Percentiles rank a stretch among this genome's conserved stretches.
phyloP scores from a whole-genome alignment of 495 filamentous ascomycete genomes.

The Evernia prunastri region DNA sequence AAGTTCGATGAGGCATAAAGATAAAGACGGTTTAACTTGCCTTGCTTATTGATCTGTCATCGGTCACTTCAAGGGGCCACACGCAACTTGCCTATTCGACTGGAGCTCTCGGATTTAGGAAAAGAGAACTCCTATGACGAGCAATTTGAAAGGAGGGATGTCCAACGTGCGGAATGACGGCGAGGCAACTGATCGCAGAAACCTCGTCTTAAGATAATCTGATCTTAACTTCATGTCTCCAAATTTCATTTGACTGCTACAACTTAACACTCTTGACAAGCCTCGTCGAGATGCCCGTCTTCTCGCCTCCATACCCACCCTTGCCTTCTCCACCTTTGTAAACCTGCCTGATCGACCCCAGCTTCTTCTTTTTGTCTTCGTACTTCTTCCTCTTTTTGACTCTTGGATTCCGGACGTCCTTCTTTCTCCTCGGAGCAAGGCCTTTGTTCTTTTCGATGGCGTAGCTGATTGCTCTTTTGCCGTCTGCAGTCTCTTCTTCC shows the following conservation, averaged over 20 bases:
- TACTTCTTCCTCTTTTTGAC: constrained; percentile 97
- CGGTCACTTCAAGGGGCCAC: background rate
- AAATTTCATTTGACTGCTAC: constrained; percentile 29
- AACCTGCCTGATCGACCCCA: constrained; percentile 70
- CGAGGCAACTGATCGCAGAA: background rate
- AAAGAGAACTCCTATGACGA: background rate
- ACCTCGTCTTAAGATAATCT: background rate
- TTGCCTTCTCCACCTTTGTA: constrained; percentile 83
- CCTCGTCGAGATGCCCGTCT: constrained; percentile 90
- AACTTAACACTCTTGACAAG: constrained; percentile 92
- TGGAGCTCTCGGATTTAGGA: background rate
- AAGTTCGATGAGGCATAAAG: background rate
- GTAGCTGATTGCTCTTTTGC: constrained; percentile 84
- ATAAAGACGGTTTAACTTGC: background rate
- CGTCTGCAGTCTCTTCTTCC: constrained; percentile 60
- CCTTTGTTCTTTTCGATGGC: constrained; percentile 97
- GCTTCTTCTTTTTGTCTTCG: constrained; percentile 91
- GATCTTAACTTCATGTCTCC: background rate
- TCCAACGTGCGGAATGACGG: too few species aligned
- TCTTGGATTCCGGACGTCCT: constrained; percentile 87
- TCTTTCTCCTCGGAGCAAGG: constrained; percentile 77
- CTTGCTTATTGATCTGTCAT: background rate
- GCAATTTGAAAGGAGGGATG: background rate
- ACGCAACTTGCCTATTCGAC: background rate
- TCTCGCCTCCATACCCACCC: constrained; percentile 85